A percentile compares a stretch with the other conserved stretches of the same genome.
phyloP scores from a whole-genome alignment of 306 rosid species.

The Trifolium fragiferum region DNA sequence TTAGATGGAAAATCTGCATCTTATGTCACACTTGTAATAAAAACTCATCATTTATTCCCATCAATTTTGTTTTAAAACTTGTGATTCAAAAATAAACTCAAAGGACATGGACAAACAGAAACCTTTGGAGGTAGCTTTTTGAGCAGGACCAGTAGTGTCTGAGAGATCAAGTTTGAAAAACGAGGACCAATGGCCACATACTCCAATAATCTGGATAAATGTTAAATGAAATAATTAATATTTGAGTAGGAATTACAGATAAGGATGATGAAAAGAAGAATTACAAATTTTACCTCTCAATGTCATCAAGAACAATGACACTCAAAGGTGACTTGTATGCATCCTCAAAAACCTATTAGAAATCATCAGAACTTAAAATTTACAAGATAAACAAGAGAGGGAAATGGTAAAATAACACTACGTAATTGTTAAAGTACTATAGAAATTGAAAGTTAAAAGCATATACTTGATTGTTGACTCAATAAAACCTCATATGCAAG shows the following conservation, averaged over 20 bases:
- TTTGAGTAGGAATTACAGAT: slow-evolving; percentile 7
- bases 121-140: slow-evolving; percentile 98
- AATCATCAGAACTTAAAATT: slow-evolving; percentile 38
- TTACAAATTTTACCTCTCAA: slow-evolving; percentile 72
- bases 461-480: slow-evolving; percentile 27
- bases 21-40: too few relatives aligned
- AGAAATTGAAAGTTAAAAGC: slow-evolving; percentile 36
- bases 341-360: slow-evolving; percentile 89
- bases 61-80: too few relatives aligned
- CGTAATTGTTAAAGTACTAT: not conserved
- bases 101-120: slow-evolving; percentile 40
- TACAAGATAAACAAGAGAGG: slow-evolving; percentile 26
- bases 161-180: slow-evolving; percentile 86
- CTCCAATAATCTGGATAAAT: slow-evolving; percentile 75
- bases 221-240: slow-evolving; percentile 23
- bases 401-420: slow-evolving; percentile 25
- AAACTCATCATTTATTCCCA: too few relatives aligned
- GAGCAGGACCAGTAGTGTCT: slow-evolving; percentile 83
- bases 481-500: slow-evolving; percentile 36
- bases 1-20: not conserved
- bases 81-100: slow-evolving; percentile 33
- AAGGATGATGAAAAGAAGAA: slow-evolving; percentile 40
- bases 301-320: slow-evolving; percentile 91
- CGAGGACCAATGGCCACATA: slow-evolving; percentile 93
- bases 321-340: slow-evolving; percentile 98